These are phyloP conservation scores for Phoma sp. DNA, from an alignment of 2,329 filamentous ascomycete genomes.

Conservation along the genomic window DNA sequence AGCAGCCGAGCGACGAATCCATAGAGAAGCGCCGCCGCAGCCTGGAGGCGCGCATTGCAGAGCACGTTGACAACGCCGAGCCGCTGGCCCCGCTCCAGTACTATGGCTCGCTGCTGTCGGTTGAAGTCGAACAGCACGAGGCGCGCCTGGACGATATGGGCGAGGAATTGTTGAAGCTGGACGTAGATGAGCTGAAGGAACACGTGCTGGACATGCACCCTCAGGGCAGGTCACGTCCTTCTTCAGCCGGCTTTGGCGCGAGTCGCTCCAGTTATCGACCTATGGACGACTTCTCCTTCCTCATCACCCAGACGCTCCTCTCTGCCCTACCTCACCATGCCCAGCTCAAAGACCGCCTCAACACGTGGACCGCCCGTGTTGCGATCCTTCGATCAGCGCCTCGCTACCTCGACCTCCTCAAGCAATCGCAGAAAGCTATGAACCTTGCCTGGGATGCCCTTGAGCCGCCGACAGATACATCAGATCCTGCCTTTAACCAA, in stretches of 20 bases:
- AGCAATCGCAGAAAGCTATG: constrained; percentile 69
- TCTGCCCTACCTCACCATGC: constrained; percentile 84
- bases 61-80: constrained; percentile 38
- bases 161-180: constrained; percentile 71
- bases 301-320: constrained; percentile 91
- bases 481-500: constrained; percentile 43
- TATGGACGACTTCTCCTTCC: constrained; percentile 87
- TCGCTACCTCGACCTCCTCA: constrained; percentile 69
- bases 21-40: constrained; percentile 39
- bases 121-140: constrained; percentile 73
- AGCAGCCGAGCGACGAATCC: constrained; percentile 45
- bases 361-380: constrained; percentile 79
- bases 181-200: constrained; percentile 87
- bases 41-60: constrained; percentile 41
- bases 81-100: constrained; percentile 55
- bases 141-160: constrained; percentile 76
- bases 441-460: constrained; percentile 72
- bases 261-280: constrained; percentile 63
- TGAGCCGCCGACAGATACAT: constrained; percentile 43
- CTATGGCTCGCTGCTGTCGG: constrained; percentile 73
- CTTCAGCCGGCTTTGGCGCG: constrained; percentile 49
- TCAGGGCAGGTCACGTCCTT: constrained; percentile 55
- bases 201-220: constrained; percentile 83
- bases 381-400: constrained; percentile 78
- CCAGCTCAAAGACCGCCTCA: constrained; percentile 74